Conservation (phyloP, 2,329 filamentous ascomycete species). For the Fusarium incarnatum region DNA sequence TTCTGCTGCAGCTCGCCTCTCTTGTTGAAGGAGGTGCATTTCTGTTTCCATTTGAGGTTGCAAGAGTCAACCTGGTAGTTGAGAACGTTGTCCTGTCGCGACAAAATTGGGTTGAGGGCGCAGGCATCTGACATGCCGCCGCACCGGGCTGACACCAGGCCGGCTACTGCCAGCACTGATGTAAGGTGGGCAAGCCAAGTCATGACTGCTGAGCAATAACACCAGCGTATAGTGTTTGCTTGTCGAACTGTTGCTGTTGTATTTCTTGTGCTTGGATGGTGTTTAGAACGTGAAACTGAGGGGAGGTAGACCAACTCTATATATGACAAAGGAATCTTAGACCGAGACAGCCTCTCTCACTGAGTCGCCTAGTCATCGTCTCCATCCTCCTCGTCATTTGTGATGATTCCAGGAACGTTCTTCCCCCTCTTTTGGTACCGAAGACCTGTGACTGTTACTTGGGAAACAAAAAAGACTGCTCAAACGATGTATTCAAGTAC, state of each 20-base stretch:
- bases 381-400: not conserved
- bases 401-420: not conserved
- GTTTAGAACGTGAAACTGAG: too few species aligned
- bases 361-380: not conserved
- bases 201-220: not conserved
- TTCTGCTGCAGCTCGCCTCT: not conserved
- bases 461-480: too few species aligned
- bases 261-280: not conserved
- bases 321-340: not conserved
- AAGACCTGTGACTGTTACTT: too few species aligned
- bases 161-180: not conserved
- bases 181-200: not conserved
- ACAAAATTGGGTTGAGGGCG: not conserved
- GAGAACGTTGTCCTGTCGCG: not conserved
- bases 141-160: not conserved
- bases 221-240: not conserved
- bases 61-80: not conserved
- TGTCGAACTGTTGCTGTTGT: not conserved
- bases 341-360: not conserved
- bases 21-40: not conserved
- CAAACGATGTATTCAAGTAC: too few species aligned
- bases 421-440: not conserved
- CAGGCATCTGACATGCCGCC: conserved; percentile 5
- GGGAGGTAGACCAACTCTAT: not conserved
- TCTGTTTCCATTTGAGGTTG: not conserved